Conservation (phyloP, 1,284 basidiomycete species). For the Cerrena zonata region DNA sequence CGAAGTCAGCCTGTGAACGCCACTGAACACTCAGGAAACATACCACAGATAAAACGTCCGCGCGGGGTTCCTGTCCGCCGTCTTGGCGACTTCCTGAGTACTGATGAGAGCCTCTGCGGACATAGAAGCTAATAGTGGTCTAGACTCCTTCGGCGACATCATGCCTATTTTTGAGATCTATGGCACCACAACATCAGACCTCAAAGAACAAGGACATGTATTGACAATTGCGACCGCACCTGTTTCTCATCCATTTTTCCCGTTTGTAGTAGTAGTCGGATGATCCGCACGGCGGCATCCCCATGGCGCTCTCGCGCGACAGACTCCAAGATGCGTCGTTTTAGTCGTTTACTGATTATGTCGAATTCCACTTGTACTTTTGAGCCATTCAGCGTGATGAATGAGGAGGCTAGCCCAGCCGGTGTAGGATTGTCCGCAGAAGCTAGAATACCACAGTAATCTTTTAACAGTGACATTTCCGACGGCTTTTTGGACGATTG, state of each 20-base stretch:
- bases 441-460: conserved; percentile 72
- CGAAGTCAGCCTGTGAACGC: background rate
- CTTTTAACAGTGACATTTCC: conserved; percentile 56
- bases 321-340: conserved; percentile 71
- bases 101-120: conserved; percentile 78
- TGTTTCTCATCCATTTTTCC: conserved; percentile 97
- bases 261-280: conserved; percentile 77
- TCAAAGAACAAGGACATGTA: background rate
- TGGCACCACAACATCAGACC: background rate
- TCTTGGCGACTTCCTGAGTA: conserved; percentile 86
- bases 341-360: conserved; percentile 65
- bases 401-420: conserved; percentile 58
- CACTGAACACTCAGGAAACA: conserved; percentile 13
- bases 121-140: conserved; percentile 75
- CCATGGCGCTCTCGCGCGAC: conserved; percentile 82
- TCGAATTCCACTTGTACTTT: conserved; percentile 82
- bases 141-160: conserved; percentile 83
- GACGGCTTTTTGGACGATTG: conserved; percentile 53
- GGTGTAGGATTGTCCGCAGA: conserved; percentile 76
- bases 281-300: conserved; percentile 77
- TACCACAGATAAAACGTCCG: conserved; percentile 87
- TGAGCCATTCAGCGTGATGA: conserved; percentile 62
- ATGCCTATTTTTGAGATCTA: conserved; percentile 91
- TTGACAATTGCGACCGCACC: conserved; percentile 37
- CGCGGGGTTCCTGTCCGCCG: conserved; percentile 78